phyloP scores from a whole-genome alignment of 371 early-diverging fungal species.

The Smittium mucronatum region DNA sequence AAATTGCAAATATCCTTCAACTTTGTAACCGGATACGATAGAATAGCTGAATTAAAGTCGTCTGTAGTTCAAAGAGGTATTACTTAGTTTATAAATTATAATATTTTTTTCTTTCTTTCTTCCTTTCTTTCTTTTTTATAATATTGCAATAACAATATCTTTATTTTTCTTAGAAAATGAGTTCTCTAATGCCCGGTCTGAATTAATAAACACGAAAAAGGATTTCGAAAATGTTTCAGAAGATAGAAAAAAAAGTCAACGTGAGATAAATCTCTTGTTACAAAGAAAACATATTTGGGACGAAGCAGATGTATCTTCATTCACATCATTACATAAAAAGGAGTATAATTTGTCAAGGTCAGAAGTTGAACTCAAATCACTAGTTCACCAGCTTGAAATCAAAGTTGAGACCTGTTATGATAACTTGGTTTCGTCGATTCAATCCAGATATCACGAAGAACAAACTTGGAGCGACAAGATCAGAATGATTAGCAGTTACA shows the following conservation, averaged over 20 bases:
- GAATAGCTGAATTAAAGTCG: constrained; percentile 56
- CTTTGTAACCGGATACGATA: constrained; percentile 66
- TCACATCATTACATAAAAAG: constrained; percentile 71
- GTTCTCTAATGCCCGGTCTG: constrained; percentile 40
- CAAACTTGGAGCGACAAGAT: constrained; percentile 97
- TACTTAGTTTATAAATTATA: too few relatives aligned
- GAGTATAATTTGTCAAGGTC: constrained; percentile 61
- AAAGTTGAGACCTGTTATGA: constrained; percentile 58
- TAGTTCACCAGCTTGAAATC: constrained; percentile 45
- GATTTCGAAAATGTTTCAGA: constrained; percentile 55
- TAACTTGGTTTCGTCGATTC: constrained; percentile 52
- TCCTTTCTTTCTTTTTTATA: too few relatives aligned
- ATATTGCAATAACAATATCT: too few relatives aligned
- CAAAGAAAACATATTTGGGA: constrained; percentile 80
- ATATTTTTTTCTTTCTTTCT: too few relatives aligned
- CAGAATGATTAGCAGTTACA: constrained; percentile 71
- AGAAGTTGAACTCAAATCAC: constrained; percentile 45
- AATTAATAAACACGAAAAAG: constrained; percentile 49
- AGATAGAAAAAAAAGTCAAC: constrained; percentile 58
- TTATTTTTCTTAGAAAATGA: constrained; percentile 48
- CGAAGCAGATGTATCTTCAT: constrained; percentile 68
- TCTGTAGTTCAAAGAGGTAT: constrained; percentile 43
- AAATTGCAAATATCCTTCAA: constrained; percentile 47
- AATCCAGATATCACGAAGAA: constrained; percentile 75
- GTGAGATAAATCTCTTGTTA: constrained; percentile 72